Evolutionary conservation across 345 rosid genomes (phyloP).

Genomic region (Turritis glabra): DNA sequence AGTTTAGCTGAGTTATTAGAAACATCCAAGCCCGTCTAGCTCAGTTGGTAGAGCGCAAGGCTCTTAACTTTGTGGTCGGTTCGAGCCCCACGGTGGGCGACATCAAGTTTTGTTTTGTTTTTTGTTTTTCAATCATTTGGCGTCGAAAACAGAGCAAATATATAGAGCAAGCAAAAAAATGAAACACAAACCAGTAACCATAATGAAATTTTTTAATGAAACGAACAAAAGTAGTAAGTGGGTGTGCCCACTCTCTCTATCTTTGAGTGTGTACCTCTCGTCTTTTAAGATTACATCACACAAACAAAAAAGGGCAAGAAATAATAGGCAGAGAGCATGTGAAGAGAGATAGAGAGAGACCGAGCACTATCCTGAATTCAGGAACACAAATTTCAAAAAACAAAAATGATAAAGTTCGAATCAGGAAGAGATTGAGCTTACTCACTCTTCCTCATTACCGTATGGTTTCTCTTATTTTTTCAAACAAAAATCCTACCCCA

Average conservation of each 20-base stretch:
- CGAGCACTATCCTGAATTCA: constrained; percentile 24
- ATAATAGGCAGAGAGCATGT: background rate
- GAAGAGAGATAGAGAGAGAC: background rate
- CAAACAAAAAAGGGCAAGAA: constrained; percentile 11
- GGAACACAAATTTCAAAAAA: constrained; percentile 18
- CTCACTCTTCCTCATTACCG: constrained; percentile 25
- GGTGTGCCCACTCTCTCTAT: constrained; percentile 24
- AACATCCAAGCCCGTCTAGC: no score
- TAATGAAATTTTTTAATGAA: background rate
- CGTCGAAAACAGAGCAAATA: background rate
- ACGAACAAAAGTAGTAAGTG: constrained; percentile 28
- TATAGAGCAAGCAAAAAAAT: background rate
- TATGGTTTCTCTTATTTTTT: constrained; percentile 26
- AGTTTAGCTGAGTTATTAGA: no score
- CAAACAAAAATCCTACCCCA: constrained; percentile 35
- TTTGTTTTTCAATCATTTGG: no score
- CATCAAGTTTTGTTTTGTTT: no score
- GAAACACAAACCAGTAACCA: background rate
- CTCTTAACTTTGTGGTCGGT: no score
- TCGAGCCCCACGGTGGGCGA: no score
- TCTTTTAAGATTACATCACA: constrained; percentile 23
- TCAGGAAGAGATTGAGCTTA: constrained; percentile 23
- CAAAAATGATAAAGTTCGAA: constrained; percentile 32
- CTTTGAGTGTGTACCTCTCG: constrained; percentile 8
- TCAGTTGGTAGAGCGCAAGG: no score